Conservation (phyloP, 1,139 yeast genomes). For the Kodamaea ohmeri region DNA sequence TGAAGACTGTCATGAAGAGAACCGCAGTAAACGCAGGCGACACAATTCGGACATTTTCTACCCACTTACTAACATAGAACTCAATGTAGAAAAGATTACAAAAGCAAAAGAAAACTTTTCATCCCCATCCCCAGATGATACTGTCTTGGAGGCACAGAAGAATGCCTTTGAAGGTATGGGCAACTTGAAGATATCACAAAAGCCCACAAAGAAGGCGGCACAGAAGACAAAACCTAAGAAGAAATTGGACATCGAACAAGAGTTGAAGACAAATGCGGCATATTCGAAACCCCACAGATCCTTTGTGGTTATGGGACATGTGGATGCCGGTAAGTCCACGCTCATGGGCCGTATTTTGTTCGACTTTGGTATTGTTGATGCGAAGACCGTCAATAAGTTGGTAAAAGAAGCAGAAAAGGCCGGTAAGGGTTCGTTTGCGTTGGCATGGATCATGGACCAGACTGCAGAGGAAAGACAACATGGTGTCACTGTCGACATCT, state of each 20-base stretch:
- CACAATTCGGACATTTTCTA: slow-evolving; percentile 23
- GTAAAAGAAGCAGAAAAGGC: slow-evolving; percentile 75
- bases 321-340: slow-evolving; percentile 97
- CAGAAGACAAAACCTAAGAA: slow-evolving; percentile 41
- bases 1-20: slow-evolving; percentile 11
- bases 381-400: slow-evolving; percentile 69
- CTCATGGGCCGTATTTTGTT: slow-evolving; percentile 84
- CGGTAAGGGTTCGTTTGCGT: slow-evolving; percentile 91
- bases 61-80: slow-evolving; percentile 45
- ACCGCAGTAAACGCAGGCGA: slow-evolving; percentile 25
- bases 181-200: slow-evolving; percentile 24
- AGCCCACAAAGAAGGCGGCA: slow-evolving; percentile 15
- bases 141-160: slow-evolving; percentile 59
- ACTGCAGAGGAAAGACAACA: slow-evolving; percentile 83
- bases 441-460: slow-evolving; percentile 98
- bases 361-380: slow-evolving; percentile 79
- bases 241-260: slow-evolving; percentile 39
- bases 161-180: slow-evolving; percentile 45
- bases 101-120: slow-evolving; percentile 57
- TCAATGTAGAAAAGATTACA: slow-evolving; percentile 42
- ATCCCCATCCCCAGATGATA: slow-evolving; percentile 83
- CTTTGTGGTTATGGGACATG: slow-evolving; percentile 92
- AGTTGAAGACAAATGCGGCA: slow-evolving; percentile 33
- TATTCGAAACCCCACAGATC: slow-evolving; percentile 62
- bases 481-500: slow-evolving; percentile 93